Percentiles rank a stretch among this genome's conserved stretches.
phyloP scores from a whole-genome alignment of 352 stramenopile genomes.

The Phytophthora citricola region DNA sequence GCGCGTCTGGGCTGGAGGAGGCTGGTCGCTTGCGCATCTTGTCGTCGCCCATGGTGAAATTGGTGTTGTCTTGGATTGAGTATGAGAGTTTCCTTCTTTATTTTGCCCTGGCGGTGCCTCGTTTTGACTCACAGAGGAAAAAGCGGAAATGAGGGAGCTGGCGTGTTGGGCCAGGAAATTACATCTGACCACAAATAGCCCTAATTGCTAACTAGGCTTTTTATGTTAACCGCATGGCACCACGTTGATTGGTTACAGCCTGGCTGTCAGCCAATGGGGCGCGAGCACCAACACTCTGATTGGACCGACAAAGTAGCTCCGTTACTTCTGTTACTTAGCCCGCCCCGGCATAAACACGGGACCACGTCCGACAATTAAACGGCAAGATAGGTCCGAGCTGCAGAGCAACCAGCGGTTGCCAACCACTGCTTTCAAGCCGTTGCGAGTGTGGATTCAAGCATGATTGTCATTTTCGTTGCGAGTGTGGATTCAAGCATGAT shows the following conservation, averaged over 20 bases:
- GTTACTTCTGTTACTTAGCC: constrained; percentile 23
- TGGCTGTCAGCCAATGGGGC: constrained; percentile 15
- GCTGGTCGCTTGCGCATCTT: constrained; percentile 45
- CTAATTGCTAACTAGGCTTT: neutral
- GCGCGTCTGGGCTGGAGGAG: constrained; percentile 9
- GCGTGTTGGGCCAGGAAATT: constrained; percentile 18
- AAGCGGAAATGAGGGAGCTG: constrained; percentile 38
- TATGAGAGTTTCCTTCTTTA: constrained; percentile 37
- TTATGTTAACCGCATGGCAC: constrained; percentile 3
- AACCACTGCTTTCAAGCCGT: neutral
- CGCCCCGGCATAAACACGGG: constrained; percentile 11
- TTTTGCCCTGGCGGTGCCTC: constrained; percentile 19
- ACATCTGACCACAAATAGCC: constrained; percentile 19
- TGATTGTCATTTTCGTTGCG: too few relatives aligned
- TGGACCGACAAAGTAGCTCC: constrained; percentile 11
- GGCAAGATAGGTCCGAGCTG: constrained; percentile 13
- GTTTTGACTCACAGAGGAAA: constrained; percentile 17
- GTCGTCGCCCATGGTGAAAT: constrained; percentile 35
- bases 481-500: neutral
- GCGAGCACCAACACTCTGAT: neutral
- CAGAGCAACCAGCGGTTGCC: neutral
- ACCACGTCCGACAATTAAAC: constrained; percentile 19
- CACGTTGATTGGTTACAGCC: constrained; percentile 7
- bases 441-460: neutral
- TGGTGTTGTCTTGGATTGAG: constrained; percentile 17